Evolutionary conservation across 2,329 filamentous ascomycete genomes (phyloP), one percentile per base, ranked within the genome.

Genomic region (Paracamarosporium sp.): DNA sequence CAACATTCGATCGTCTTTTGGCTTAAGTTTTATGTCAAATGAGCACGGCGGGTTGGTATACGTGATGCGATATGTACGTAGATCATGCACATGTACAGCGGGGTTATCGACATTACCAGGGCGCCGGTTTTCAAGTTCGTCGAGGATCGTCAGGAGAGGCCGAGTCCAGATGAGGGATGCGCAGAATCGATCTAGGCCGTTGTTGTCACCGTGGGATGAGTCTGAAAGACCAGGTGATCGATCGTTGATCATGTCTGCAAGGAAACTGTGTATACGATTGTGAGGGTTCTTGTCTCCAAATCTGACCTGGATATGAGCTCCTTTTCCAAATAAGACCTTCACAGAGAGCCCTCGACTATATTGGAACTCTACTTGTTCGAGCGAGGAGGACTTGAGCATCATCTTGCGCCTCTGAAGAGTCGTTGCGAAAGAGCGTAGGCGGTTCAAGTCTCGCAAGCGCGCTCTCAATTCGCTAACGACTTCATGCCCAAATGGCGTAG

Each of bases 341-440:
- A 88, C 86, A 58, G 56, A 78, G 81, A 82, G 85, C 85, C 60
- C 31, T 69, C 78, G 57, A 63, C 74, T 81, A 72, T 95, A 96
- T n/a, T 82, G 85, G 72, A 95, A 92, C 2, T 84, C 79, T 5
- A 95, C 83, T 60, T 69, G 63, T 35, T 70, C 85, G 81, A 63
- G 81, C 80, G 54, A 94, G 82, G 38, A 83, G 79, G 63, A 88
- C 83, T 69, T 85, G 84, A 41, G 79, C 79, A 33, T 90, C 83
- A 50, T 83, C 81, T 63, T 85, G 81, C 60, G 81, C 79, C 53
- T 86, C 80, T 73, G 66, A 60, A 93, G 84, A 1, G 88, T 86
- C 43, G 87, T 84, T 25, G 92, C 81, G 67, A 91, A 91, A 41
- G 85, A 84, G 36, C 92, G 87, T 27, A 95, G 82, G 20, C 89